Evolutionary conservation across 148 eudicot species (phyloP), one percentile per base, ranked within the genome.

Genomic region (Rhododendron griersonianum): DNA sequence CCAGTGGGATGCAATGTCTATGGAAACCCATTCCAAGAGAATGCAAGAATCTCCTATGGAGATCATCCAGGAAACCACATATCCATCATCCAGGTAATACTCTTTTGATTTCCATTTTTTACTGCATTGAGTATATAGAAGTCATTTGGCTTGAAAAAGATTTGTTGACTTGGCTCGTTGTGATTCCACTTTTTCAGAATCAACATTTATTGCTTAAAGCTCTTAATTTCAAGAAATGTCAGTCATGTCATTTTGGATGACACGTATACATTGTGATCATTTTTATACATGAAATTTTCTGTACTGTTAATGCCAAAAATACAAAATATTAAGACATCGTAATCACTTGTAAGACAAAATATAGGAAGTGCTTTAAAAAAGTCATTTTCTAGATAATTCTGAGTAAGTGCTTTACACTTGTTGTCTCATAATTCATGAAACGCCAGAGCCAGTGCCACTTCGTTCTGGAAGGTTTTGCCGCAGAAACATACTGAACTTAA

Each of bases 1-100:
- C 14, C 88, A 92, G 95, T 93, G 95, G 95, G 94, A 93, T 84
- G 82, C 83, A 15, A 86, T 91, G 10, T 89, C 89, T 41, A 67
- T 21, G 89, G 88, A 47, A 80, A 86, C 85, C 89, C 83, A 33
- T 86, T 90, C 78, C 57, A 28, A 80, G 89, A 86, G 85, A 71
- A 86, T 71, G 85, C 84, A 53, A 89, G 53, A 55, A 82, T 90
- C 76, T 84, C 93, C 75, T 89, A 86, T 55, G 93, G 92, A 81
- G 25, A 69, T 30, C 80, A 87, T 87, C 76, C 89, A 48, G 90
- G 89, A 82, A 92, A 92, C 84, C 78, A 85, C 30, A 83, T 92
- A 61, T 93, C 95, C 30, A 47, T 93, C 84, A 79, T 93, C 71
- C 91, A 83, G 95, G 95, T 92, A 88, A 84, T 50, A 25, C 16